These are phyloP conservation scores for Dissophora ornata DNA, from an alignment of 192 early-diverging fungal species.

Conservation along the genomic window DNA sequence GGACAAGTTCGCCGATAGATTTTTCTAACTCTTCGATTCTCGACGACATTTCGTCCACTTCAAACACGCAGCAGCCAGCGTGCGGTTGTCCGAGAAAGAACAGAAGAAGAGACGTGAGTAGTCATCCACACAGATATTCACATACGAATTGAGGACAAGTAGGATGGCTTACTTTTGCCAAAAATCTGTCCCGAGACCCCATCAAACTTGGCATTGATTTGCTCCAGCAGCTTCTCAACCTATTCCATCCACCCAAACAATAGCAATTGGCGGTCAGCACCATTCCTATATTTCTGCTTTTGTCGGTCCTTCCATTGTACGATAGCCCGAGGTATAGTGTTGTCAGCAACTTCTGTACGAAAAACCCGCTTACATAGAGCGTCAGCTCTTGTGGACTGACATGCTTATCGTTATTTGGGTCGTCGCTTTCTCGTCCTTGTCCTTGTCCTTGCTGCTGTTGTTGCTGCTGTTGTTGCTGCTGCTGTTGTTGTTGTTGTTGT, in stretches of 20 bases:
- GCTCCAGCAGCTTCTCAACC: slow-evolving; percentile 46
- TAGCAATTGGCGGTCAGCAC: too few species aligned
- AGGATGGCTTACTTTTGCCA: slow-evolving; percentile 29
- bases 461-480: slow-evolving; percentile 2
- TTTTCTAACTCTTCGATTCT: slow-evolving; percentile 54
- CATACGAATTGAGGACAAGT: not conserved
- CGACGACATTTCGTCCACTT: slow-evolving; percentile 51
- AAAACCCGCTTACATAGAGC: slow-evolving; percentile 22
- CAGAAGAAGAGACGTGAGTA: not conserved
- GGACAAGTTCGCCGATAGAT: slow-evolving; percentile 50
- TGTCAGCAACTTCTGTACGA: too few species aligned
- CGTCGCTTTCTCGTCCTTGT: slow-evolving; percentile 3
- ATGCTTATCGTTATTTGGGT: slow-evolving; percentile 24
- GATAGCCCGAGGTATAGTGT: too few species aligned
- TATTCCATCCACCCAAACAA: too few species aligned
- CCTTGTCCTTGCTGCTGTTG: slow-evolving; percentile 8
- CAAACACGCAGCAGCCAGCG: too few species aligned
- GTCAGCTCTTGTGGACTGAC: slow-evolving; percentile 49
- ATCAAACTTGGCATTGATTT: slow-evolving; percentile 50
- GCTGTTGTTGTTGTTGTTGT: slow-evolving; percentile 14
- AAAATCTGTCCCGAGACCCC: slow-evolving; percentile 47
- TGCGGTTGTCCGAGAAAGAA: too few species aligned
- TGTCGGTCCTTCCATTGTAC: too few species aligned
- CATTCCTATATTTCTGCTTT: too few species aligned
- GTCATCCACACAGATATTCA: too few species aligned